A percentile compares a stretch with the other conserved stretches of the same genome.
phyloP scores from a whole-genome alignment of 345 rosid genomes.

The Iberis pinnata region DNA sequence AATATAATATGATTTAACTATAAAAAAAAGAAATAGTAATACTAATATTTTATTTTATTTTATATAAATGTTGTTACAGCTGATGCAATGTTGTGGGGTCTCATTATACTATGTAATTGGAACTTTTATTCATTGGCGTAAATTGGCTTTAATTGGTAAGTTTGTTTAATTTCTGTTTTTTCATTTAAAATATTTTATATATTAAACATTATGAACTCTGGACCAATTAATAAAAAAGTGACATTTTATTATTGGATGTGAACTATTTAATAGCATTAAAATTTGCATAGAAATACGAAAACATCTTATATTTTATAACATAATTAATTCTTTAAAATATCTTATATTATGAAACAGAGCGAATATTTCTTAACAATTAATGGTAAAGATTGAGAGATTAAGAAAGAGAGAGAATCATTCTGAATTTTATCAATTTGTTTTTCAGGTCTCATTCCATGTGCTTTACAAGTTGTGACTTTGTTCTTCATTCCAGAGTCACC shows the following conservation, averaged over 20 bases:
- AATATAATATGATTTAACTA: conserved; percentile 2
- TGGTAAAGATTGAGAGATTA: too few relatives aligned
- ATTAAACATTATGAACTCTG: too few relatives aligned
- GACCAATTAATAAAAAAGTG: too few relatives aligned
- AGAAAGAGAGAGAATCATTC: neutral
- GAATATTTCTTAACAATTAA: too few relatives aligned
- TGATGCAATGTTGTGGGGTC: conserved; percentile 30
- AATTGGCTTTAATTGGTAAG: conserved; percentile 33
- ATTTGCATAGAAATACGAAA: too few relatives aligned
- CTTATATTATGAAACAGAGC: too few relatives aligned
- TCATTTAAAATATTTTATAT: neutral
- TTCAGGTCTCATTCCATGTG: conserved; percentile 32
- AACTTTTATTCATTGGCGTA: conserved; percentile 33
- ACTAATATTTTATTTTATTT: too few relatives aligned
- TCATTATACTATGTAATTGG: conserved; percentile 32
- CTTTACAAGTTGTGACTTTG: conserved; percentile 35
- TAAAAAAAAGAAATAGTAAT: too few relatives aligned
- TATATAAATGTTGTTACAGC: conserved; percentile 13
- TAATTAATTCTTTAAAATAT: too few relatives aligned
- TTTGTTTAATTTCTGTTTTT: neutral
- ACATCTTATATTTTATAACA: too few relatives aligned
- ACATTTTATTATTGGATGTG: too few relatives aligned
- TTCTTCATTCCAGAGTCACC: conserved; percentile 60
- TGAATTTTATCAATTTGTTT: neutral
- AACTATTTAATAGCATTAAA: too few relatives aligned